Evolutionary conservation across 75 land plant genomes (phyloP), one percentile per base, ranked within the genome.

Genomic region (Sequoiadendron giganteum): DNA sequence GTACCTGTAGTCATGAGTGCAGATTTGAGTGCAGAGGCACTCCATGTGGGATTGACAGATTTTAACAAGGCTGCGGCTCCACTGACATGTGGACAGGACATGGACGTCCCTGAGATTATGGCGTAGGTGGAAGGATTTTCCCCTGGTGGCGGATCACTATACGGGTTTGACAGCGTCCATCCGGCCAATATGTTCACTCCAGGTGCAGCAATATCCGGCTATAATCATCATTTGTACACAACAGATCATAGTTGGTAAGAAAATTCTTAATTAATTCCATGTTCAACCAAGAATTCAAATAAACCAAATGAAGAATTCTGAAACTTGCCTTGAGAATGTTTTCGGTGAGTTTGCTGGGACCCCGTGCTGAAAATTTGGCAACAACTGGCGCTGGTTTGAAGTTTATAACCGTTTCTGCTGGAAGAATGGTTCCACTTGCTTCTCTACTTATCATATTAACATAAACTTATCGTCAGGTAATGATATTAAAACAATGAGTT

Each of bases 331-430:
- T 94, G 76, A 94, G 85, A 55, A 94, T 88, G 42, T 88, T 92
- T 49, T 92, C 91, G 2, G 89, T 88, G 25, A 88, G 78, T 5
- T 84, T 39, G 81, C 78, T 92, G 38, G 95, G 95, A 1, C 95
- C 95, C 3, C 92, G 84, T 32, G 92, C 86, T 32, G 98, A 96
- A 86, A 96, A 96, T 65, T 77, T 49, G 2, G 98, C 97, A 25
- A 96, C 96, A 40, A 86, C 90, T 28, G 95, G 97, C 34, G 94
- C 90, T 38, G 92, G 48, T 87, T 85, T 80, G 75, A n/a, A 76
- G 18, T 25, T 55, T 47, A 88, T 18, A 47, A 36, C 42, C 25
- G 84, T 88, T 38, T 85, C 65, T 58, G 85, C 87, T 21, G 56
- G 52, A 28, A 61, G 54, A 56, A 84, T 54, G 68, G 68, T 55